A percentile compares a stretch with the other conserved stretches of the same genome.
Conservation (phyloP, 2,329 filamentous ascomycete species). For the Microdochium nivale region DNA sequence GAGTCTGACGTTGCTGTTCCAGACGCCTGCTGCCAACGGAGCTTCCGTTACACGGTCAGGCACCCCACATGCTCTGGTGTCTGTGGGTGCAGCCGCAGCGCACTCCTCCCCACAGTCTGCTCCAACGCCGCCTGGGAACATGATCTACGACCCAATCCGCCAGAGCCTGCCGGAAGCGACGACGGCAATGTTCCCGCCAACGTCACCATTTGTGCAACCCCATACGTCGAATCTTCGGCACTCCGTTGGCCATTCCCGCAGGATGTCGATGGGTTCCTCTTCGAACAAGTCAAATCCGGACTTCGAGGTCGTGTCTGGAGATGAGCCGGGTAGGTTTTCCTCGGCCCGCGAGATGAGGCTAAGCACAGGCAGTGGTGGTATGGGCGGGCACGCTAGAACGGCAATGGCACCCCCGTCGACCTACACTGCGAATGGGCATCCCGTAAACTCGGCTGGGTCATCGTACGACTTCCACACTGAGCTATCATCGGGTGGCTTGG, state of each 20-base stretch:
- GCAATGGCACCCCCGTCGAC: background rate
- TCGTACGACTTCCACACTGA: background rate
- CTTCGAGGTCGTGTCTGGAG: constrained; percentile 7
- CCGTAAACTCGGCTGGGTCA: too few relatives aligned
- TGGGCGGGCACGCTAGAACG: background rate
- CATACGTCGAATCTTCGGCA: constrained; percentile 38
- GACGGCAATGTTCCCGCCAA: constrained; percentile 37
- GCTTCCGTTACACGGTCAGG: constrained; percentile 6
- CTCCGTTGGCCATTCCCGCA: constrained; percentile 22
- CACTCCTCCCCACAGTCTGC: constrained; percentile 24
- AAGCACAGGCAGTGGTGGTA: background rate
- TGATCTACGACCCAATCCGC: constrained; percentile 52
- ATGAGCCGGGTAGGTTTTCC: background rate
- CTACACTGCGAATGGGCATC: background rate
- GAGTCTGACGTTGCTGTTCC: constrained; percentile 74
- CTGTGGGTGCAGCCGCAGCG: constrained; percentile 6
- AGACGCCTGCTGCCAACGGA: constrained; percentile 32
- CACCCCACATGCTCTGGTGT: constrained; percentile 2
- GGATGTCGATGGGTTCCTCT: constrained; percentile 11
- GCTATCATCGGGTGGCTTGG: background rate
- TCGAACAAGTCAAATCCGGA: constrained; percentile 15
- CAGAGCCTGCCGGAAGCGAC: constrained; percentile 42
- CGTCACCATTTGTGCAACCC: constrained; percentile 34
- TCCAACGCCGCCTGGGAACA: constrained; percentile 45
- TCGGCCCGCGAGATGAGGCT: background rate